Conservation (phyloP, 371 early-diverging fungal species). For the Haplosporangium sp. region DNA sequence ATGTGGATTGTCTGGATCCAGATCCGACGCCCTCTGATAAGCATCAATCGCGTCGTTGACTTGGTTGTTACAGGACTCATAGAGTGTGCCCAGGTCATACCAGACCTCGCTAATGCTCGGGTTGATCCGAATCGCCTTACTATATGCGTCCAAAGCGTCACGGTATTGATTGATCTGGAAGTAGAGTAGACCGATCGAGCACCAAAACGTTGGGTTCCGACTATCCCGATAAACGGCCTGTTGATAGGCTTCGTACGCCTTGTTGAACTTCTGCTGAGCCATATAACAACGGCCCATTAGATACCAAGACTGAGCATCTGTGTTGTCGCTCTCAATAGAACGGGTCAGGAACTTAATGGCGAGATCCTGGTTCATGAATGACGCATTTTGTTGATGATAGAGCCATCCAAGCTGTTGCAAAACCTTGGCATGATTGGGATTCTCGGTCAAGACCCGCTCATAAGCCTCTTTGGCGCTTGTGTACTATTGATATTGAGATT, state of each 20-base stretch:
- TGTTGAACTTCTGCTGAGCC: constrained; percentile 94
- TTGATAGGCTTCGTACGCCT: constrained; percentile 98
- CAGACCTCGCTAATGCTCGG: constrained; percentile 97
- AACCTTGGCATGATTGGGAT: constrained; percentile 95
- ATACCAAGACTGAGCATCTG: constrained; percentile 97
- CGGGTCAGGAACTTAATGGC: constrained; percentile 88
- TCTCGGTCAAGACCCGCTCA: constrained; percentile 89
- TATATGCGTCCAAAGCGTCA: constrained; percentile 98
- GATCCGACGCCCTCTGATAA: constrained; percentile 91
- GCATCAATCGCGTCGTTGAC: constrained; percentile 97
- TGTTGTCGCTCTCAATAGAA: constrained; percentile 85
- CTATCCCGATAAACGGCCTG: constrained; percentile 97
- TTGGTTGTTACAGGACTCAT: constrained; percentile 98
- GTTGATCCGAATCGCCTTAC: constrained; percentile 93
- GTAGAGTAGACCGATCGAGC: constrained; percentile 98
- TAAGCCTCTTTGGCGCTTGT: constrained; percentile 90
- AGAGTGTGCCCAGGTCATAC: constrained; percentile 95
- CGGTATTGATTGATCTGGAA: constrained; percentile 95
- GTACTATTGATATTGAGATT: constrained; percentile 58
- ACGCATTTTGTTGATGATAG: constrained; percentile 86
- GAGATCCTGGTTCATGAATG: constrained; percentile 83
- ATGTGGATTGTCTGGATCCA: constrained; percentile 86
- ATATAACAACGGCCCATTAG: constrained; percentile 96
- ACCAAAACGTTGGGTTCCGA: constrained; percentile 97
- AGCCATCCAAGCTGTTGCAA: constrained; percentile 97